These are phyloP conservation scores for Aegilops bicornis DNA, from an alignment of 176 grass and related monocot species.

Conservation along the genomic window DNA sequence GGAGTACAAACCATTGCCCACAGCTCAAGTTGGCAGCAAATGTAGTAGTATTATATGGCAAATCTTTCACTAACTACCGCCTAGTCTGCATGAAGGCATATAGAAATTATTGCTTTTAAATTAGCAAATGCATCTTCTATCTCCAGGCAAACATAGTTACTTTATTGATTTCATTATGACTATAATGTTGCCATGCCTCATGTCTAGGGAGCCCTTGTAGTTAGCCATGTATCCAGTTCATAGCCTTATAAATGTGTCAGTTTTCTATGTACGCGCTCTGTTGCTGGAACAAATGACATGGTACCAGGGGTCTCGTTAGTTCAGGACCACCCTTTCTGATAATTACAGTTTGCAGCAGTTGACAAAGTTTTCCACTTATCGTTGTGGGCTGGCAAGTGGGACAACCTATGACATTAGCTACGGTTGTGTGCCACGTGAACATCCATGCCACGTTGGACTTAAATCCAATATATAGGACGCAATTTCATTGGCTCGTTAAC, in stretches of 20 bases:
- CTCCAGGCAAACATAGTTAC: neutral
- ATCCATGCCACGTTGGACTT: neutral
- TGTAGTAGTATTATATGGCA: neutral
- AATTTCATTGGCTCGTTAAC: neutral
- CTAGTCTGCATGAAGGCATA: neutral
- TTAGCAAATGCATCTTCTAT: neutral
- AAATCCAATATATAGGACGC: neutral
- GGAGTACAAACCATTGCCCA: slow-evolving; percentile 5
- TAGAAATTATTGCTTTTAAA: neutral
- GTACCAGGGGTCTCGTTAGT: neutral
- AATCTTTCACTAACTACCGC: neutral
- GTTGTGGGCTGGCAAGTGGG: neutral
- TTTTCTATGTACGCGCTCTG: neutral
- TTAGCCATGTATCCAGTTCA: neutral
- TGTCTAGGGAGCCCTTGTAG: neutral
- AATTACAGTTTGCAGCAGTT: neutral
- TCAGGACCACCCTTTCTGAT: neutral
- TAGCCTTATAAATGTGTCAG: neutral
- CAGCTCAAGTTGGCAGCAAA: neutral
- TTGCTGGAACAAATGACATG: slow-evolving; percentile 27
- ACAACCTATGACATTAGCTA: neutral
- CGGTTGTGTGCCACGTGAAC: neutral
- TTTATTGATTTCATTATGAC: neutral
- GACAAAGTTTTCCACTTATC: neutral
- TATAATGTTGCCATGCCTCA: neutral